These are phyloP conservation scores for Arxiozyma slooffiae DNA, from an alignment of 1,139 yeast genomes.

Conservation along the genomic window DNA sequence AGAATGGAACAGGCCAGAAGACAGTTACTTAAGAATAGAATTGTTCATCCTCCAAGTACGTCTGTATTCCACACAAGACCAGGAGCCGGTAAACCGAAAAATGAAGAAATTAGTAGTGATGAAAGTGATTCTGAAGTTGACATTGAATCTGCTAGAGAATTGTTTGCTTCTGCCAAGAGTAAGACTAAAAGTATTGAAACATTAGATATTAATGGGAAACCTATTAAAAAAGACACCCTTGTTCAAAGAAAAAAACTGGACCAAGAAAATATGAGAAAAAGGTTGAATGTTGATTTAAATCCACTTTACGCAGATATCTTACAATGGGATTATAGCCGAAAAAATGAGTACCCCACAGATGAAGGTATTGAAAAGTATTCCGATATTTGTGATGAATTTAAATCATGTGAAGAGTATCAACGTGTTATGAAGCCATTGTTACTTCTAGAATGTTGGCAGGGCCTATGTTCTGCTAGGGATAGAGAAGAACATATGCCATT, in stretches of 20 bases:
- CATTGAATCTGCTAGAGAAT: slow-evolving; percentile 30
- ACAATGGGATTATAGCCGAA: slow-evolving; percentile 64
- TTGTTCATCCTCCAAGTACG: slow-evolving; percentile 59
- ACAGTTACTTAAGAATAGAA: slow-evolving; percentile 29
- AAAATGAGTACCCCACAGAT: slow-evolving; percentile 50
- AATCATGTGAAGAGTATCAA: slow-evolving; percentile 53
- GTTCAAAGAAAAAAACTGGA: slow-evolving; percentile 45
- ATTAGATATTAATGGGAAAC: slow-evolving; percentile 28
- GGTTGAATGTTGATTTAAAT: slow-evolving; percentile 68
- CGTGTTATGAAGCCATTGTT: slow-evolving; percentile 67
- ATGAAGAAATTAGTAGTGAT: slow-evolving; percentile 29
- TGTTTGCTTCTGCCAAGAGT: slow-evolving; percentile 29
- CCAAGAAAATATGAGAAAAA: slow-evolving; percentile 67
- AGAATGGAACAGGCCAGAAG: slow-evolving; percentile 33
- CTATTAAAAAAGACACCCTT: slow-evolving; percentile 16
- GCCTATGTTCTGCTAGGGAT: slow-evolving; percentile 62
- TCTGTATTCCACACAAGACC: slow-evolving; percentile 58
- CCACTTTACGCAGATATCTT: slow-evolving; percentile 65
- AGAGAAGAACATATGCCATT: slow-evolving; percentile 59
- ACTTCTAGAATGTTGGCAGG: slow-evolving; percentile 90
- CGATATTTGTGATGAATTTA: slow-evolving; percentile 38
- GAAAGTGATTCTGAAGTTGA: slow-evolving; percentile 32
- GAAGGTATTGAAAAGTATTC: slow-evolving; percentile 32
- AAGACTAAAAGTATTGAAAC: slow-evolving; percentile 27
- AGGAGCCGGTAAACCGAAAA: slow-evolving; percentile 3